Percentiles rank a stretch among this genome's conserved stretches.
Evolutionary conservation across 345 rosid genomes (phyloP).

Genomic region (Salix brachista): DNA sequence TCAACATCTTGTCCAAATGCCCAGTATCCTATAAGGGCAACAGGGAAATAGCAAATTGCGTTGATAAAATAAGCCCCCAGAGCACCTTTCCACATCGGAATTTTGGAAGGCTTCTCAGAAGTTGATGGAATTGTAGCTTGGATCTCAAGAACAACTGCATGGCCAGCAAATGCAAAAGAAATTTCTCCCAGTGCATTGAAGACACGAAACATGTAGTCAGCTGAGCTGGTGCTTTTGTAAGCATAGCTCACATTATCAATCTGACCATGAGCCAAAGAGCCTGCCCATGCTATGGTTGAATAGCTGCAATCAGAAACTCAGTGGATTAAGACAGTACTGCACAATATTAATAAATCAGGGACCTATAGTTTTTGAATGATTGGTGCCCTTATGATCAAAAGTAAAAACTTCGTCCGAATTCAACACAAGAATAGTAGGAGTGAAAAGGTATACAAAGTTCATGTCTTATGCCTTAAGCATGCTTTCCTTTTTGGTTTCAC

Average conservation of each 20-base stretch:
- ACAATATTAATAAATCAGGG: neutral
- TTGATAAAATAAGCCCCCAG: conserved; percentile 71
- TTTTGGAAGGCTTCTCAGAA: conserved; percentile 70
- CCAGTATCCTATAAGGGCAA: conserved; percentile 86
- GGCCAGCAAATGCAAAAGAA: conserved; percentile 90
- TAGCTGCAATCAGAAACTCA: conserved; percentile 43
- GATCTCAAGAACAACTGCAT: conserved; percentile 85
- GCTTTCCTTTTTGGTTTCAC: neutral
- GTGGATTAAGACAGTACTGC: neutral
- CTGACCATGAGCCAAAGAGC: conserved; percentile 58
- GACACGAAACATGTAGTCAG: conserved; percentile 60
- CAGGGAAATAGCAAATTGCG: conserved; percentile 90
- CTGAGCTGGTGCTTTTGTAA: conserved; percentile 44
- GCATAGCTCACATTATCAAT: conserved; percentile 58
- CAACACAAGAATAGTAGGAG: neutral
- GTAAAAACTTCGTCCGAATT: neutral
- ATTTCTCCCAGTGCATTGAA: conserved; percentile 84
- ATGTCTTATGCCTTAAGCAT: neutral
- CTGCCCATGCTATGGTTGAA: conserved; percentile 93
- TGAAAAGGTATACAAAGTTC: neutral
- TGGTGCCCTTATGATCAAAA: neutral
- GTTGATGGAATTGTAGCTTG: conserved; percentile 96
- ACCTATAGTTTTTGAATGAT: neutral
- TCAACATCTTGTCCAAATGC: conserved; percentile 76
- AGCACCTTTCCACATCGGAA: conserved; percentile 94